phyloP scores from a whole-genome alignment of 768 basidiomycete species.

The Rhizopogon roseolus region DNA sequence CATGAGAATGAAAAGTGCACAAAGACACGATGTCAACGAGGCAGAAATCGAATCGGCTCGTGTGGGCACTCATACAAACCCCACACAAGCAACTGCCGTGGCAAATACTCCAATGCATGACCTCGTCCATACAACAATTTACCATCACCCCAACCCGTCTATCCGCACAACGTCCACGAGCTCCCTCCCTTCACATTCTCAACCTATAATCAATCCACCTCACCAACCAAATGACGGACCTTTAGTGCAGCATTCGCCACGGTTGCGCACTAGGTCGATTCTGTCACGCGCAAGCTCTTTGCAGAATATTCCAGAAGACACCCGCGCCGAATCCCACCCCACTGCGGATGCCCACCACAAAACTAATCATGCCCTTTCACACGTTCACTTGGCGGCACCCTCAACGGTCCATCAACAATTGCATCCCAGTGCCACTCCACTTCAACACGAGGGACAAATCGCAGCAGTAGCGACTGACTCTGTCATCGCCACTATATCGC shows the following conservation, averaged over 20 bases:
- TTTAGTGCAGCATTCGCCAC: background rate
- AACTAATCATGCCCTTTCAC: background rate
- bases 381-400: too few relatives aligned
- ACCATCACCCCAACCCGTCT: too few relatives aligned
- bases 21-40: background rate
- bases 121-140: background rate
- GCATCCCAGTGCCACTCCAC: too few relatives aligned
- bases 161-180: background rate
- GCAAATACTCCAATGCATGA: background rate
- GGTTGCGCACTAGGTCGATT: background rate
- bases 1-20: background rate
- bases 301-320: background rate
- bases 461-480: too few relatives aligned
- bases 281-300: background rate
- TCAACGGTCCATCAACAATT: too few relatives aligned
- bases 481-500: too few relatives aligned
- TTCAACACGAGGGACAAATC: too few relatives aligned
- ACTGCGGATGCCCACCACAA: background rate
- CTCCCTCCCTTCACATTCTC: background rate
- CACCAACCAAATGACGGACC: background rate
- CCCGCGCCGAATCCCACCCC: background rate
- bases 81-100: background rate
- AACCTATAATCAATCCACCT: background rate
- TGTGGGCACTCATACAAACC: background rate
- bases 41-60: background rate